Conservation (phyloP, 139 green algal species). For the Tetradesmus lagerheimii region DNA sequence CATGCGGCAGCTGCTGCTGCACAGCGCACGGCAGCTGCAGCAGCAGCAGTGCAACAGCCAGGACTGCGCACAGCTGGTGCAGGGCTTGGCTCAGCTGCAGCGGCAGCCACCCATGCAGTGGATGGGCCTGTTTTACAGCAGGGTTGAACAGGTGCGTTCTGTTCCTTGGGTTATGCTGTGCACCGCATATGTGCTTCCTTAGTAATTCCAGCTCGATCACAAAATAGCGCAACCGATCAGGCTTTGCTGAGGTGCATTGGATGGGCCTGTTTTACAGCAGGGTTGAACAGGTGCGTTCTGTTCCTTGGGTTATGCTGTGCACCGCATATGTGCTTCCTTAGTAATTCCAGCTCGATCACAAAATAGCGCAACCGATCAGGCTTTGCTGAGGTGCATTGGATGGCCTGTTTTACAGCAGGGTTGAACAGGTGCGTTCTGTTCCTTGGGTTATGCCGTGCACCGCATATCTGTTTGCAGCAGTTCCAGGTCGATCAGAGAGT, state of each 20-base stretch:
- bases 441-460: background rate
- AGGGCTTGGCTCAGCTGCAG: background rate
- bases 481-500: no score
- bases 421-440: background rate
- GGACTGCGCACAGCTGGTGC: slow-evolving; percentile 20
- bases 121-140: background rate
- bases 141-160: slow-evolving; percentile 7
- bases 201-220: no score
- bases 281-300: slow-evolving; percentile 7
- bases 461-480: no score
- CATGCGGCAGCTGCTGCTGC: background rate
- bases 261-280: background rate
- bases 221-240: no score
- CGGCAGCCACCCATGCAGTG: background rate
- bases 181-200: no score
- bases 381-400: no score
- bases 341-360: no score
- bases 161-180: no score
- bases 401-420: background rate
- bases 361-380: no score
- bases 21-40: background rate
- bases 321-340: no score
- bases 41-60: slow-evolving; percentile 15
- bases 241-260: no score
- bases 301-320: no score